Percentiles rank a stretch among this genome's conserved stretches.
Conservation (phyloP, 2,329 filamentous ascomycete species). For the Fusarium succisae region DNA sequence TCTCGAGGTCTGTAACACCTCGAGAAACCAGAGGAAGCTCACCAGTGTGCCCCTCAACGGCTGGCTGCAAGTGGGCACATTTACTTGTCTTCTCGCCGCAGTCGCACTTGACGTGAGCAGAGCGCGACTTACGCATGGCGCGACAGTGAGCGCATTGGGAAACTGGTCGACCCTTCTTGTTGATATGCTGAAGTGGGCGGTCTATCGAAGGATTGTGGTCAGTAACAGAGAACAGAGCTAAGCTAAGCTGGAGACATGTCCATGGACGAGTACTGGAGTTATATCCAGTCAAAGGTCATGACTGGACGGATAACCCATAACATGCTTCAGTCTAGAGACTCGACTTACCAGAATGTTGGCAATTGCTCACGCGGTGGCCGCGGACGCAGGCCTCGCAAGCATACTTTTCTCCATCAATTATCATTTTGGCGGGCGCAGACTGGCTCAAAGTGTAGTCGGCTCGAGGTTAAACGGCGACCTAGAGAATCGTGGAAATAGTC, state of each 20-base stretch:
- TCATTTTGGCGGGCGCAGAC: slow-evolving; percentile 61
- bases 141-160: slow-evolving; percentile 99
- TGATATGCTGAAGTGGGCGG: slow-evolving; percentile 91
- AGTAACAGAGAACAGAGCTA: slow-evolving; percentile 31
- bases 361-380: slow-evolving; percentile 98
- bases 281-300: background rate
- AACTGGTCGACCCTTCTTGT: slow-evolving; percentile 96
- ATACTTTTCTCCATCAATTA: slow-evolving; percentile 96
- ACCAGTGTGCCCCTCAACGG: slow-evolving; percentile 68
- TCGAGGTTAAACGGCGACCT: background rate
- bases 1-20: slow-evolving; percentile 1
- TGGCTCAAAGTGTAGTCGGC: slow-evolving; percentile 18
- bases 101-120: slow-evolving; percentile 95
- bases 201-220: slow-evolving; percentile 63
- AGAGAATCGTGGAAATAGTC: slow-evolving; percentile 5
- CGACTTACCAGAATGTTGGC: slow-evolving; percentile 87
- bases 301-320: background rate
- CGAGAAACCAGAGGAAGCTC: slow-evolving; percentile 46
- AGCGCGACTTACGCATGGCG: slow-evolving; percentile 92
- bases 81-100: slow-evolving; percentile 91
- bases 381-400: slow-evolving; percentile 98
- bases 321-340: background rate
- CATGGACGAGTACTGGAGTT: background rate
- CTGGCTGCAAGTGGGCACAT: slow-evolving; percentile 68
- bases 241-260: background rate